Evolutionary conservation across 169 alveolate genomes (phyloP).

Genomic region (Plasmodium gaboni): DNA sequence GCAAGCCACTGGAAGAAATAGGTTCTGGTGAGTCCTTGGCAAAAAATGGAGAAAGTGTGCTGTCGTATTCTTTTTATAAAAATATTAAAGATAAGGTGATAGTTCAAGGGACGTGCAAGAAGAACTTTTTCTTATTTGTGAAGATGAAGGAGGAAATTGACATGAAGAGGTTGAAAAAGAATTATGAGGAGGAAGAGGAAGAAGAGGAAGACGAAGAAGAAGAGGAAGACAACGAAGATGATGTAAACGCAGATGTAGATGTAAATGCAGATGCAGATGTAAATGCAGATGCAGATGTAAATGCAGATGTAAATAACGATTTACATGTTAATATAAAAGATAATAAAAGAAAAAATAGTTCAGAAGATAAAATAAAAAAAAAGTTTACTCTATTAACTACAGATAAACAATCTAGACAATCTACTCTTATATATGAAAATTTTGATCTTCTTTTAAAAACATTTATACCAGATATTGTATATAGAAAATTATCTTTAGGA

Average conservation of each 20-base stretch:
- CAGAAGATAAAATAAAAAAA: not conserved
- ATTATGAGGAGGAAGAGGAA: slow-evolving; percentile 13
- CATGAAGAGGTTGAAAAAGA: slow-evolving; percentile 15
- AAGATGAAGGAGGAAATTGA: slow-evolving; percentile 24
- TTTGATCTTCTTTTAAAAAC: slow-evolving; percentile 77
- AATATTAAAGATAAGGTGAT: slow-evolving; percentile 48
- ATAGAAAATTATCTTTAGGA: slow-evolving; percentile 80
- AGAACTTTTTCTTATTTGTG: slow-evolving; percentile 15
- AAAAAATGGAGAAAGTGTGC: slow-evolving; percentile 86
- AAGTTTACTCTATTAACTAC: not conserved
- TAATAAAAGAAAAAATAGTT: not conserved
- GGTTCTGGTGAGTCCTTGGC: slow-evolving; percentile 87
- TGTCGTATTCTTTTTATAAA: slow-evolving; percentile 75
- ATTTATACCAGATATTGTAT: slow-evolving; percentile 86
- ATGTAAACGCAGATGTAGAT: too few species aligned
- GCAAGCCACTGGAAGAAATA: slow-evolving; percentile 87
- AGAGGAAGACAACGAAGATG: not conserved
- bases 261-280: too few species aligned
- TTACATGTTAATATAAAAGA: not conserved
- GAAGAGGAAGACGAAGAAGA: not conserved
- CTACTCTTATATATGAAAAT: slow-evolving; percentile 43
- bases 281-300: too few species aligned
- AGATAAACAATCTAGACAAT: not conserved
- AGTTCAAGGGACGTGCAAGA: slow-evolving; percentile 27
- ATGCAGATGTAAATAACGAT: too few species aligned